Conservation (phyloP, 179 eudicot genomes). For the Sideroxylon spinosum region DNA sequence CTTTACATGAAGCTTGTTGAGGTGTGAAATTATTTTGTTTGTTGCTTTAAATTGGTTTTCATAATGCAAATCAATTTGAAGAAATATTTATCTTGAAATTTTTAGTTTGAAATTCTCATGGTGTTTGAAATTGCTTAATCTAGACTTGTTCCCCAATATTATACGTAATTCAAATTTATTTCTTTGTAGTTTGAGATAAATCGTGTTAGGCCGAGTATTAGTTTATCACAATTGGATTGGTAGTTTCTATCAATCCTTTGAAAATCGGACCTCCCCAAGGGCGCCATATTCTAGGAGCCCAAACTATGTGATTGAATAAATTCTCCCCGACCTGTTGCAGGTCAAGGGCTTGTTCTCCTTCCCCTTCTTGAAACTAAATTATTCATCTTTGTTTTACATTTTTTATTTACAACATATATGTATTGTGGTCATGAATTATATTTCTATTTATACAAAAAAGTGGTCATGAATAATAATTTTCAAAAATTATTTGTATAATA, state of each 20-base stretch:
- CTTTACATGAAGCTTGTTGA: conserved; percentile 87
- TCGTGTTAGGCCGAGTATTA: not conserved
- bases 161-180: not conserved
- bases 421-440: too few species aligned
- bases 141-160: not conserved
- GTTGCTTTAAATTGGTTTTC: conserved; percentile 4
- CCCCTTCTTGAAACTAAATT: too few species aligned
- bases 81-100: not conserved
- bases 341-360: too few species aligned
- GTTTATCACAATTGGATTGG: not conserved
- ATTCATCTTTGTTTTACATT: too few species aligned
- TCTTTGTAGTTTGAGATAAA: not conserved
- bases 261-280: not conserved
- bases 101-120: not conserved
- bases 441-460: too few species aligned
- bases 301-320: too few species aligned
- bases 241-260: not conserved
- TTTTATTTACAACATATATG: too few species aligned
- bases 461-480: too few species aligned
- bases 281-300: too few species aligned
- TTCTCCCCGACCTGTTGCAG: too few species aligned
- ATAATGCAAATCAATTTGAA: not conserved
- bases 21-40: conserved; percentile 36
- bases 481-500: too few species aligned
- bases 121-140: not conserved